A percentile compares a stretch with the other conserved stretches of the same genome.
phyloP scores from a whole-genome alignment of 306 rosid species.

The Fragaria iinumae region DNA sequence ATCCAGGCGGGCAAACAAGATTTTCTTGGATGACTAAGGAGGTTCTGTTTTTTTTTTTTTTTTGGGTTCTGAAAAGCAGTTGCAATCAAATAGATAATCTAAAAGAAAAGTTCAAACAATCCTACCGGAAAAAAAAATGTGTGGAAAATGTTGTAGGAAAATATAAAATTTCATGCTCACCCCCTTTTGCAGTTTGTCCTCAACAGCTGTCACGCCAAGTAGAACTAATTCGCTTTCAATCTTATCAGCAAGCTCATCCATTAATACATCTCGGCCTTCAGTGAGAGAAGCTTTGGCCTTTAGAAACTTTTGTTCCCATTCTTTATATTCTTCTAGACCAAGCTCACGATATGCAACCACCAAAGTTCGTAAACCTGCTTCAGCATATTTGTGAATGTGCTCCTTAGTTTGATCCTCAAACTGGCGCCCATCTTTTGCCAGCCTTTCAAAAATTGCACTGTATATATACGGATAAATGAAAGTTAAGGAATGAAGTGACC shows the following conservation, averaged over 20 bases:
- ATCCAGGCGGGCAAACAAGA: slow-evolving; percentile 16
- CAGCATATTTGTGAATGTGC: slow-evolving; percentile 67
- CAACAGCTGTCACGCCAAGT: slow-evolving; percentile 90
- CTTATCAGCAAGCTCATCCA: slow-evolving; percentile 59
- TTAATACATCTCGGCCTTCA: slow-evolving; percentile 47
- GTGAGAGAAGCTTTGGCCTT: slow-evolving; percentile 60
- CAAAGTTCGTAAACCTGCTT: slow-evolving; percentile 87
- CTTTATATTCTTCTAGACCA: slow-evolving; percentile 53
- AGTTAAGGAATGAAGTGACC: slow-evolving; percentile 23
- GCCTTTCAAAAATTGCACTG: slow-evolving; percentile 78
- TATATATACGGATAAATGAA: slow-evolving; percentile 30
- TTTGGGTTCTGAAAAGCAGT: not conserved
- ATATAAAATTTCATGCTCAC: slow-evolving; percentile 33
- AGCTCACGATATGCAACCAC: slow-evolving; percentile 64
- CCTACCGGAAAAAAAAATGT: not conserved
- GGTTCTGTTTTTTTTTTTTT: not conserved
- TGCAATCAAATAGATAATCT: not conserved
- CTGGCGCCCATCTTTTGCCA: slow-evolving; percentile 57
- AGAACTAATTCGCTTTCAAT: slow-evolving; percentile 69
- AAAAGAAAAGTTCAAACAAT: not conserved
- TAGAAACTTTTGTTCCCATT: slow-evolving; percentile 62
- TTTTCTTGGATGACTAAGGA: slow-evolving; percentile 4
- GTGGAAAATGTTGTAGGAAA: not conserved
- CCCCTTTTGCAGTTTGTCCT: slow-evolving; percentile 87
- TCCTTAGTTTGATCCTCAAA: slow-evolving; percentile 70